Evolutionary conservation across 805 yeast species (phyloP).

Genomic region (Monosporozyma unispora): DNA sequence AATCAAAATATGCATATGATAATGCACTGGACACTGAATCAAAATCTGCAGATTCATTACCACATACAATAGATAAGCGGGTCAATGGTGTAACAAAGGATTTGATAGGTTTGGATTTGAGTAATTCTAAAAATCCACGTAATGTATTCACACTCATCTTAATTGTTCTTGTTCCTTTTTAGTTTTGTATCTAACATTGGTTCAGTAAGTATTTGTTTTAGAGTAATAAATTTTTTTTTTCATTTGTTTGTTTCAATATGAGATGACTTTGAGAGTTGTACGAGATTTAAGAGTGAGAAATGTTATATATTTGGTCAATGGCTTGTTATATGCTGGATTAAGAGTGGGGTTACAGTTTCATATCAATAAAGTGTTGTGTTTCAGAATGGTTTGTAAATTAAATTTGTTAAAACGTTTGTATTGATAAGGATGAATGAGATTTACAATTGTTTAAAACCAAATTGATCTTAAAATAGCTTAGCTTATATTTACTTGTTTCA

Average conservation of each 20-base stretch:
- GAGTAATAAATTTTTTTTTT: not conserved
- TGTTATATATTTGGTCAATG: too few species aligned
- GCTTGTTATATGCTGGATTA: too few species aligned
- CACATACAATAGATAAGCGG: conserved; percentile 29
- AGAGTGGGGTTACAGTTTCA: too few species aligned
- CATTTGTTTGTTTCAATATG: not conserved
- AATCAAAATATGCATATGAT: conserved; percentile 51
- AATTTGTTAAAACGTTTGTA: too few species aligned
- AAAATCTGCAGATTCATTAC: conserved; percentile 82
- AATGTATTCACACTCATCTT: conserved; percentile 1
- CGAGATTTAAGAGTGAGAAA: not conserved
- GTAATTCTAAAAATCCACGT: conserved; percentile 3
- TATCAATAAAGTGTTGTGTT: too few species aligned
- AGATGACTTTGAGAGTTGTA: not conserved
- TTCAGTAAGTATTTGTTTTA: not conserved
- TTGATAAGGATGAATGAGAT: too few species aligned
- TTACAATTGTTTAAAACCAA: too few species aligned
- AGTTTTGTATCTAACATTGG: not conserved
- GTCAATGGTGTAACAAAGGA: not conserved
- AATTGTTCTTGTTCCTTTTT: not conserved
- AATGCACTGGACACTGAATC: conserved; percentile 81
- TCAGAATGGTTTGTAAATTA: too few species aligned
- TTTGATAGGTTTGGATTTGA: not conserved
- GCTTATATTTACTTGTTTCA: too few species aligned
- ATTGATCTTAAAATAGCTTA: too few species aligned